Evolutionary conservation across 2,329 filamentous ascomycete genomes (phyloP).

Genomic region (Clarireedia hainanense): DNA sequence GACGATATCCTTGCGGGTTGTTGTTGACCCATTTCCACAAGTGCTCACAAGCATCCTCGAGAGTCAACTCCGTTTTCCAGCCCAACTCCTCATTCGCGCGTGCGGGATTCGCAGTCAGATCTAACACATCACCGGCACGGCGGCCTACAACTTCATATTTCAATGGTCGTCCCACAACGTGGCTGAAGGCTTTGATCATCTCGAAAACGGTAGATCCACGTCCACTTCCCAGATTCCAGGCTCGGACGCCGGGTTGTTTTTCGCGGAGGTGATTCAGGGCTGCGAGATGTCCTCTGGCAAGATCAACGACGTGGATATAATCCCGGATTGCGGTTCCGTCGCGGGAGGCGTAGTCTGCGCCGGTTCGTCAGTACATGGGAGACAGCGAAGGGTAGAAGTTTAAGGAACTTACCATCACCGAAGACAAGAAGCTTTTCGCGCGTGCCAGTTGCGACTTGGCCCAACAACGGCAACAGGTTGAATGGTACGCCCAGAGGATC

Average conservation of each 20-base stretch:
- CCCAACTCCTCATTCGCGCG: conserved; percentile 81
- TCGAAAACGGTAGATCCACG: conserved; percentile 94
- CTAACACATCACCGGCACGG: conserved; percentile 81
- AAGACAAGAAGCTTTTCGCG: conserved; percentile 92
- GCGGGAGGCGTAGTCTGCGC: conserved; percentile 74
- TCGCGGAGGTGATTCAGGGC: conserved; percentile 86
- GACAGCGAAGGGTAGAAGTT: background rate
- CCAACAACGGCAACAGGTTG: conserved; percentile 89
- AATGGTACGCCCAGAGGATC: conserved; percentile 93
- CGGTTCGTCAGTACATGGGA: background rate
- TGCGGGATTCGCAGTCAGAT: conserved; percentile 86
- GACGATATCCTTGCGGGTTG: conserved; percentile 90
- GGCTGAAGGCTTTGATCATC: conserved; percentile 91
- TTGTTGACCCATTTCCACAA: conserved; percentile 97
- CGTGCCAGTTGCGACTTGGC: conserved; percentile 92
- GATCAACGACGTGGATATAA: conserved; percentile 94
- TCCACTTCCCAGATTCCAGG: conserved; percentile 95
- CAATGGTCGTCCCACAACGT: conserved; percentile 76
- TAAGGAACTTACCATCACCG: conserved; percentile 65
- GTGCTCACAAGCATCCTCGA: conserved; percentile 90
- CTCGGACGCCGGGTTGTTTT: conserved; percentile 79
- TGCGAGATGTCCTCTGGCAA: conserved; percentile 76
- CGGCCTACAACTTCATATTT: conserved; percentile 79
- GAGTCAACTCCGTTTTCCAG: conserved; percentile 85
- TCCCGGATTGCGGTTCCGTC: conserved; percentile 94